These are phyloP conservation scores for Diaporthe citrichinensis DNA, from an alignment of 2,329 filamentous ascomycete species.

Conservation along the genomic window DNA sequence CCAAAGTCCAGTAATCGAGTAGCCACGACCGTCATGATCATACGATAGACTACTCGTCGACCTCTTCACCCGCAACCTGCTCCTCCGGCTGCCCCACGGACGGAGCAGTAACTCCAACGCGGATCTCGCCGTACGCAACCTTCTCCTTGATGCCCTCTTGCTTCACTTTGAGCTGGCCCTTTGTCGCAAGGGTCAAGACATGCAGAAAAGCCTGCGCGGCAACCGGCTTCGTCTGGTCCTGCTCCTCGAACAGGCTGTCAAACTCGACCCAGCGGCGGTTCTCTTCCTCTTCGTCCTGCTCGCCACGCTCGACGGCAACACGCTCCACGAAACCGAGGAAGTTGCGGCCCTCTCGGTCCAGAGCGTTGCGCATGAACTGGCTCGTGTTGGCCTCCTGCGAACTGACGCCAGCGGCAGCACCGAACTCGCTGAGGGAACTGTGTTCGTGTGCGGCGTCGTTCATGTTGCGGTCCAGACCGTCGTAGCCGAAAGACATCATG, in stretches of 20 bases:
- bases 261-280: constrained; percentile 72
- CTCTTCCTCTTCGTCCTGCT: constrained; percentile 48
- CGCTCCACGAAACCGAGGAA: constrained; percentile 62
- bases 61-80: constrained; percentile 2
- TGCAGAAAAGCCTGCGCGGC: constrained; percentile 85
- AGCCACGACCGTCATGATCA: background rate
- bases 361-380: constrained; percentile 51
- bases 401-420: constrained; percentile 41
- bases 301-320: constrained; percentile 49
- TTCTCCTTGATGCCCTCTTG: constrained; percentile 64
- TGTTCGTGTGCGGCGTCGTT: constrained; percentile 44
- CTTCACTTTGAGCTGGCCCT: constrained; percentile 71
- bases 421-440: constrained; percentile 50
- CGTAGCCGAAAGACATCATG: constrained; percentile 51
- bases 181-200: constrained; percentile 78
- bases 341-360: constrained; percentile 62
- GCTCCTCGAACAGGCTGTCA: constrained; percentile 75
- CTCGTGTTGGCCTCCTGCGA: constrained; percentile 47
- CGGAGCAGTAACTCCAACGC: constrained; percentile 55
- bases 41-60: background rate
- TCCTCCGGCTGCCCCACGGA: background rate
- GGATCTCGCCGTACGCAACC: constrained; percentile 62
- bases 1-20: background rate
- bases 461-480: constrained; percentile 49
- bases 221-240: constrained; percentile 67